Percentiles rank a stretch among this genome's conserved stretches.
These are phyloP conservation scores for Kurtzmaniella quercitrusa DNA, from an alignment of 1,139 yeast species.

Conservation along the genomic window DNA sequence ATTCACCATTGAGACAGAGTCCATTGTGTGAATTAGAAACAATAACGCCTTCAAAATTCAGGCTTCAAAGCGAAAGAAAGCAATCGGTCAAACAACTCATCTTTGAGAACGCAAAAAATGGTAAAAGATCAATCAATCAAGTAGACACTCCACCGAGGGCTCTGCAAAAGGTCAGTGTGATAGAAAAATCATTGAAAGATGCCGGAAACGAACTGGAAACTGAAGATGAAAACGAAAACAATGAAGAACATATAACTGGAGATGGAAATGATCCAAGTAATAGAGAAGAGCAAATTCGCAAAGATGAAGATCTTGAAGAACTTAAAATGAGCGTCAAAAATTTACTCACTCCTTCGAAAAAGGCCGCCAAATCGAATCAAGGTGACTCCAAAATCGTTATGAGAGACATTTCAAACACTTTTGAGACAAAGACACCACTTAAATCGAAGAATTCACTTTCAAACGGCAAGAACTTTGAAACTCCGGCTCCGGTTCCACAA, in stretches of 20 bases:
- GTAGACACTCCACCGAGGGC: slow-evolving; percentile 41
- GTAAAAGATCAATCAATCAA: slow-evolving; percentile 34
- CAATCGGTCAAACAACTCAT: slow-evolving; percentile 15
- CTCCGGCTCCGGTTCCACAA: slow-evolving; percentile 5
- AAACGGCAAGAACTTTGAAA: slow-evolving; percentile 1
- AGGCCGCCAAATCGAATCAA: background rate
- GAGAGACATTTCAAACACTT: background rate
- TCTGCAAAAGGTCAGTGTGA: slow-evolving; percentile 25
- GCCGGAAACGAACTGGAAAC: slow-evolving; percentile 5
- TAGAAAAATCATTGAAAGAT: slow-evolving; percentile 1
- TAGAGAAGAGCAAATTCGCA: slow-evolving; percentile 9
- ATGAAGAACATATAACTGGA: slow-evolving; percentile 12
- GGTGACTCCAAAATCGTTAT: background rate
- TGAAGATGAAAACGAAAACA: slow-evolving; percentile 12
- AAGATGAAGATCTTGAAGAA: slow-evolving; percentile 6
- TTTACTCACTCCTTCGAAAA: background rate
- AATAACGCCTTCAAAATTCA: slow-evolving; percentile 42
- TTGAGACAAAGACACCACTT: background rate
- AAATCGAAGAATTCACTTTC: background rate
- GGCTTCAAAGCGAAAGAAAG: slow-evolving; percentile 18
- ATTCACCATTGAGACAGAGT: slow-evolving; percentile 35
- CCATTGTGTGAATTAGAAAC: slow-evolving; percentile 36
- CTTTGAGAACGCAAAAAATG: slow-evolving; percentile 19
- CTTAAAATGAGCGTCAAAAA: background rate
- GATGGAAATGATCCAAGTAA: slow-evolving; percentile 1